phyloP scores from a whole-genome alignment of 1,284 basidiomycete genomes.

The Amylostereum areolatum region DNA sequence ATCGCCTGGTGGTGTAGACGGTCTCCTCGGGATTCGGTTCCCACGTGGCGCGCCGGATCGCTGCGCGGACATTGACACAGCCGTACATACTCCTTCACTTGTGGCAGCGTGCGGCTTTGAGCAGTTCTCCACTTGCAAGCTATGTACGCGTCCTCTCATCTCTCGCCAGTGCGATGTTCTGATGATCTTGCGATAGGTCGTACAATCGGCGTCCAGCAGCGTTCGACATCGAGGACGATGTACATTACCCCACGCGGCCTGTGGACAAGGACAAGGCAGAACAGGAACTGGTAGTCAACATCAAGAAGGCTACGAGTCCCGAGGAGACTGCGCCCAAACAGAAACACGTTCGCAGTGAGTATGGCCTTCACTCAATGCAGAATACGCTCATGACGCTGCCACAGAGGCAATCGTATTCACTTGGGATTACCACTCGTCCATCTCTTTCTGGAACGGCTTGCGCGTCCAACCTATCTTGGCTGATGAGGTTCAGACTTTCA shows the following conservation, averaged over 20 bases:
- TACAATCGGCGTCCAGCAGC: slow-evolving; percentile 28
- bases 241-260: slow-evolving; percentile 90
- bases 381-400: not conserved
- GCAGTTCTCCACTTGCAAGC: not conserved
- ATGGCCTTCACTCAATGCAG: slow-evolving; percentile 5
- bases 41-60: too few species aligned
- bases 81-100: too few species aligned
- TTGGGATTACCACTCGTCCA: slow-evolving; percentile 97
- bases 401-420: slow-evolving; percentile 95
- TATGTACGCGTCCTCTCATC: slow-evolving; percentile 3
- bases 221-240: slow-evolving; percentile 69
- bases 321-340: slow-evolving; percentile 94
- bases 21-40: too few species aligned
- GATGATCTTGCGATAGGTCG: slow-evolving; percentile 19
- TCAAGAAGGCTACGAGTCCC: slow-evolving; percentile 93
- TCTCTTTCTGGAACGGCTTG: slow-evolving; percentile 94
- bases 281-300: slow-evolving; percentile 84
- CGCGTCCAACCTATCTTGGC: slow-evolving; percentile 91
- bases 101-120: too few species aligned
- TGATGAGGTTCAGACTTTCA: slow-evolving; percentile 96
- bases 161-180: not conserved
- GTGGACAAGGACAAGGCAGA: slow-evolving; percentile 98
- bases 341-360: slow-evolving; percentile 94
- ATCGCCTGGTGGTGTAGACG: too few species aligned
- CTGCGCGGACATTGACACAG: too few species aligned